phyloP scores from a whole-genome alignment of 805 yeast genomes.

The Debaryomyces maramus region DNA sequence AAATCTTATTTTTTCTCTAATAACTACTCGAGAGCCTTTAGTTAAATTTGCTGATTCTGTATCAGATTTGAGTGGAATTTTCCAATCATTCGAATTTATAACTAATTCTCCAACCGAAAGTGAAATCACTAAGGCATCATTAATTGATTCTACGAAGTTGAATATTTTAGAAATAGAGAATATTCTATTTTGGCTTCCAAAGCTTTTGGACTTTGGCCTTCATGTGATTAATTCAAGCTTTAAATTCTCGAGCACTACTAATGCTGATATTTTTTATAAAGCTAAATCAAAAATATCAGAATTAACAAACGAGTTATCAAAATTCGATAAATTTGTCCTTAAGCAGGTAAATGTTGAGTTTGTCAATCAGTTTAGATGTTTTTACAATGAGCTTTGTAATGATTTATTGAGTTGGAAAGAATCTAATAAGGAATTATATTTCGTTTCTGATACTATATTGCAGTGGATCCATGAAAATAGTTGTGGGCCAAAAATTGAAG shows the following conservation, averaged over 20 bases:
- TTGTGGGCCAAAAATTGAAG: conserved; percentile 17
- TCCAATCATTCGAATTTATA: conserved; percentile 15
- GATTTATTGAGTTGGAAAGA: conserved; percentile 37
- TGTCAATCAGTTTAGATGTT: conserved; percentile 19
- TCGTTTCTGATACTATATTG: conserved; percentile 48
- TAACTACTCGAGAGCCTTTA: conserved; percentile 53
- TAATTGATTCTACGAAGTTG: conserved; percentile 16
- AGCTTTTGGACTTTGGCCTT: conserved; percentile 34
- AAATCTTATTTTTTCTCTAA: conserved; percentile 59
- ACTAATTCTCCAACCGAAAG: conserved; percentile 11
- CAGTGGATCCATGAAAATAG: conserved; percentile 43
- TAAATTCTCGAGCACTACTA: conserved; percentile 8
- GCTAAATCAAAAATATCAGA: conserved; percentile 17
- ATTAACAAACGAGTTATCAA: conserved; percentile 11
- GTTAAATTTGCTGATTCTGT: conserved; percentile 26
- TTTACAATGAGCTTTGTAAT: conserved; percentile 21
- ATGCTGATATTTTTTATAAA: conserved; percentile 14
- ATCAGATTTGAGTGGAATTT: conserved; percentile 12
- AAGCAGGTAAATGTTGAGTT: conserved; percentile 17
- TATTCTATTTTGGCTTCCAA: conserved; percentile 33
- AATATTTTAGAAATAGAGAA: conserved; percentile 17
- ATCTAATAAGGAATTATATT: conserved; percentile 32
- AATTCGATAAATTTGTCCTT: conserved; percentile 20
- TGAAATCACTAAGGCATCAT: conserved; percentile 14
- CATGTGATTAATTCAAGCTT: conserved; percentile 13